Base-by-base conservation (phyloP, 139 green algal genomes). In the Chlorella ohadii region DNA sequence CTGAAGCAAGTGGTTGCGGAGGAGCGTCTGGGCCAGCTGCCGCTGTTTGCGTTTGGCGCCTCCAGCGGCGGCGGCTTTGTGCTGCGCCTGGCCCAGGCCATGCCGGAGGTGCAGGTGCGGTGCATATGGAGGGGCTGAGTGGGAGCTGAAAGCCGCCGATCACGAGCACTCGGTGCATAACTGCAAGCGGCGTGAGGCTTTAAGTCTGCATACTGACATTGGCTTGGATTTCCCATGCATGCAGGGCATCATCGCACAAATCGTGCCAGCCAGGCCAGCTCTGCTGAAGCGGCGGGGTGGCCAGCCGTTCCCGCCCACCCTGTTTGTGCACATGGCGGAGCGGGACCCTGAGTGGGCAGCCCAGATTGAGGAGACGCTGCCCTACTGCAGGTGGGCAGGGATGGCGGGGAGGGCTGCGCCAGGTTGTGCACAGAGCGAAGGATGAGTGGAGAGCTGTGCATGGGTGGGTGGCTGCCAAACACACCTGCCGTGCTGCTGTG, bases 321-420 rank as follows among this genome's bases (percentile, higher is more conserved):
- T 91, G 38, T 91, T 94, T 72, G 80, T 93, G 31, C 91, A 95
- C 85, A 96, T 96, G 93, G 83, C 88, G 9, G 56, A 71, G 22
- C 84, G 87, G 0, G 92, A 95, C 81, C 36, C 63, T 22, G 72
- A 67, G 65, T 91, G 84, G 16, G 80, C 75, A 1, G 55, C 36
- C 20, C 38, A 80, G 31, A 86, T 94, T 22, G n/a, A 23, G 6
- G 39, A 55, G 19, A 66, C 90, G 36, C 72, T 94, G 39, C n/a
- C 39, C 39, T 36, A 27, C 4, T 68, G 17, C 71, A 39, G 38
- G 38, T 82, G 28, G 36, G 36, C 22, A 7, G 64, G 28, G 2
- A 16, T 9, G 67, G 36, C 7, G 34, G 34, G 17, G 64, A 23
- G 67, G 65, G 65, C 65, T 25, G n/a, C 2, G 65, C n/a, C n/a